Conservation (phyloP, 495 filamentous ascomycete genomes). For the Chaetomium tenue region DNA sequence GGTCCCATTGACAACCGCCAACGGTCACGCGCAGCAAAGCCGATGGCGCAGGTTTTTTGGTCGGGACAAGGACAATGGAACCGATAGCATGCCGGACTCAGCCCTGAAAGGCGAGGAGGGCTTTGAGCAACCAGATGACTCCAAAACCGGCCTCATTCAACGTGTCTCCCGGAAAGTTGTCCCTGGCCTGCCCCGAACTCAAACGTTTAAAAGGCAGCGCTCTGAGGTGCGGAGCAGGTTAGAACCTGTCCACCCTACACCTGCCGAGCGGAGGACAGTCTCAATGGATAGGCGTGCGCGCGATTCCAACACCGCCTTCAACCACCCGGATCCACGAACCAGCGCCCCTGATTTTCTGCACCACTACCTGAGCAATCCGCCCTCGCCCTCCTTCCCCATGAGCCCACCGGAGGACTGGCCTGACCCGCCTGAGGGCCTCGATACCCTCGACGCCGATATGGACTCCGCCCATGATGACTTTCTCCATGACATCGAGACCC, state of each 20-base stretch:
- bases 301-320: slow-evolving; percentile 30
- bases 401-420: slow-evolving; percentile 36
- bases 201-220: slow-evolving; percentile 76
- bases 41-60: slow-evolving; percentile 31
- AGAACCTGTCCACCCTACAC: slow-evolving; percentile 57
- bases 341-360: slow-evolving; percentile 47
- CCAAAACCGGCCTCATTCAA: slow-evolving; percentile 34
- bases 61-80: slow-evolving; percentile 26
- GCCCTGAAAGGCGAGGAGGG: slow-evolving; percentile 16
- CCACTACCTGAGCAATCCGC: slow-evolving; percentile 24
- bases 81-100: slow-evolving; percentile 13
- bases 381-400: slow-evolving; percentile 31
- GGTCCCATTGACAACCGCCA: slow-evolving; percentile 17
- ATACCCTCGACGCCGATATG: slow-evolving; percentile 20
- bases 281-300: slow-evolving; percentile 67
- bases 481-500: slow-evolving; percentile 23
- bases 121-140: slow-evolving; percentile 26
- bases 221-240: slow-evolving; percentile 75
- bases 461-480: slow-evolving; percentile 21
- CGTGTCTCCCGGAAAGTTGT: slow-evolving; percentile 68
- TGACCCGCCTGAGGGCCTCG: slow-evolving; percentile 21
- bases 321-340: slow-evolving; percentile 39
- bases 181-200: slow-evolving; percentile 70
- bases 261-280: slow-evolving; percentile 66
- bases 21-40: slow-evolving; percentile 26